Evolutionary conservation across 2,329 filamentous ascomycete species (phyloP), one percentile per base, ranked within the genome.

Genomic region (Aspergillus hortae): DNA sequence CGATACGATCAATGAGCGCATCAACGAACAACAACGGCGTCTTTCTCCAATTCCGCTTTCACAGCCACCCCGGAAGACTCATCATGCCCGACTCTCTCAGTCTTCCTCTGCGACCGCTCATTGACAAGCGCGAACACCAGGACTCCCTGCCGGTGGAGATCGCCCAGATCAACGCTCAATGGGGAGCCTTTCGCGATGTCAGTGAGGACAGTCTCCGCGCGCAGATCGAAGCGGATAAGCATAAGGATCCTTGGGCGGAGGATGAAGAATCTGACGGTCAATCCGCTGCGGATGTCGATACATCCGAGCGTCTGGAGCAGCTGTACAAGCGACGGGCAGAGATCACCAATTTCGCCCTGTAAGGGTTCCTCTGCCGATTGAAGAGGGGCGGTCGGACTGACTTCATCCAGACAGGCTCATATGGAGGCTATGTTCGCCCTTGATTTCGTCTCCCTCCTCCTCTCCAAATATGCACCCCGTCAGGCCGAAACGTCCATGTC

Each of bases 401-500:
- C 23, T 15, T 15, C 12, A 15, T 51, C 33, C 52, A 77, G 74
- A 46, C 68, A 74, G 58, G 71, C 74, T 30, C 73, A 76, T 49
- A 72, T 72, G 63, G 74, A 77, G 60, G 64, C 74, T 38, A 78
- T 88, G 65, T 79, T 89, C 54, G 84, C 86, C 6, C 83, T 95
- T 62, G 90, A 96, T 68, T 89, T 92, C 62, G 75, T 95, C 51
- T 95, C 91, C 27, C 80, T 95, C 6, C 78, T 95, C 1, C 78
- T 94, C 14, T 90, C 89, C n/a, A 92, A 91, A 67, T 83, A 94
- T 65, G 78, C 78, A n/a, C 88, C 89, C 0, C 82, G 81, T 7
- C 83, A 86, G 57, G 89, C 87, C 4, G 79, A 84, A 60, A 70
- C 77, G 44, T 89, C 89, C 4, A 80, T 96, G 56, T 90, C 88